phyloP scores from a whole-genome alignment of 1,284 basidiomycete genomes.

The Heterobasidion parviporum region DNA sequence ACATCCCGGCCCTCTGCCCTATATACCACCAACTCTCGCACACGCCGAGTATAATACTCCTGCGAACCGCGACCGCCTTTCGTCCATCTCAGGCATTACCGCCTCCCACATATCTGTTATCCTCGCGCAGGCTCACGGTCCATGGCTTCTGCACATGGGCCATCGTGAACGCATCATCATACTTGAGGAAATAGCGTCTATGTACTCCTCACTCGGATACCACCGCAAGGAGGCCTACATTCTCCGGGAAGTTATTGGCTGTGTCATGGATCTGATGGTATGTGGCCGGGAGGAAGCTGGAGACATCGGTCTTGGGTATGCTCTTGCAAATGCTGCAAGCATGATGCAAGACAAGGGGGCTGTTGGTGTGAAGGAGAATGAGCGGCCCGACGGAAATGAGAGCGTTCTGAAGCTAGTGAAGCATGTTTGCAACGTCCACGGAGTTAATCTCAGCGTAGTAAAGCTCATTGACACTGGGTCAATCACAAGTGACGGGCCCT shows the following conservation, averaged over 20 bases:
- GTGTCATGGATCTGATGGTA: slow-evolving; percentile 72
- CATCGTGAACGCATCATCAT: slow-evolving; percentile 66
- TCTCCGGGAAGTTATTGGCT: slow-evolving; percentile 76
- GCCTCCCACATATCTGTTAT: slow-evolving; percentile 58
- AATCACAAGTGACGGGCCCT: slow-evolving; percentile 13
- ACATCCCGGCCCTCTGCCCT: slow-evolving; percentile 48
- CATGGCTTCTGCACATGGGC: slow-evolving; percentile 79
- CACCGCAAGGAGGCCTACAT: slow-evolving; percentile 80
- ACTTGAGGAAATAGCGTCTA: slow-evolving; percentile 60
- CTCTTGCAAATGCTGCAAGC: background rate
- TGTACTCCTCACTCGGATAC: slow-evolving; percentile 76
- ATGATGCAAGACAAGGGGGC: slow-evolving; percentile 27
- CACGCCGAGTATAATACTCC: slow-evolving; percentile 31
- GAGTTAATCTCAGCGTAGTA: slow-evolving; percentile 69
- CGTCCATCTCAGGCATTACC: slow-evolving; percentile 57
- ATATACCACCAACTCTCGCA: slow-evolving; percentile 44
- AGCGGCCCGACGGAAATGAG: slow-evolving; percentile 70
- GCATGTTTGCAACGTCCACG: slow-evolving; percentile 69
- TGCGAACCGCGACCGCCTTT: slow-evolving; percentile 48
- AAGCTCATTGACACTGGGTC: slow-evolving; percentile 29
- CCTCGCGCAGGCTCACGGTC: slow-evolving; percentile 68
- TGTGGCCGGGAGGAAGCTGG: slow-evolving; percentile 64
- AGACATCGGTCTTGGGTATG: slow-evolving; percentile 5
- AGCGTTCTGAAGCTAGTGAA: slow-evolving; percentile 69
- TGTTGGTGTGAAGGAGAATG: slow-evolving; percentile 63